Conservation (phyloP, 371 early-diverging fungal genomes). For the Rhizopus sp. region DNA sequence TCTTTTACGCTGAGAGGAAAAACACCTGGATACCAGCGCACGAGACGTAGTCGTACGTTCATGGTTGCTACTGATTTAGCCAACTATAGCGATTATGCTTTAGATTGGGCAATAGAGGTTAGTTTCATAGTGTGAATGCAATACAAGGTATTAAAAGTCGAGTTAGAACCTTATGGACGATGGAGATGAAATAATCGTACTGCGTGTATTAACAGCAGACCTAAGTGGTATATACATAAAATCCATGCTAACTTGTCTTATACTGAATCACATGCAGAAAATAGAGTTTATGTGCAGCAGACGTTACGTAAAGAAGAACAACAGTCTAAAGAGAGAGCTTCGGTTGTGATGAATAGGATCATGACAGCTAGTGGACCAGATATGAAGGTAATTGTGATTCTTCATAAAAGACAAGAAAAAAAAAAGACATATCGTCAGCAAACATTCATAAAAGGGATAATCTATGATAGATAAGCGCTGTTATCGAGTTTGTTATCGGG, state of each 20-base stretch:
- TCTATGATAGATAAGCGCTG: constrained; percentile 49
- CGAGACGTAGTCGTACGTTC: constrained; percentile 53
- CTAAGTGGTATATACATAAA: constrained; percentile 32
- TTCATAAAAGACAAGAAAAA: not conserved
- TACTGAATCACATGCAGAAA: constrained; percentile 7
- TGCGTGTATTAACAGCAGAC: constrained; percentile 51
- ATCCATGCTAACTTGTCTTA: not conserved
- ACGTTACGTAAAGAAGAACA: constrained; percentile 50
- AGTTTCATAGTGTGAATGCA: not conserved
- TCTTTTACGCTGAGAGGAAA: constrained; percentile 61
- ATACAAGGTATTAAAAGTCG: not conserved
- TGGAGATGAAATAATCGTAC: constrained; percentile 60
- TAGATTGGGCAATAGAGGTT: constrained; percentile 59
- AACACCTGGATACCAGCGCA: constrained; percentile 52
- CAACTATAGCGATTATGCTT: constrained; percentile 62
- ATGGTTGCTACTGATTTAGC: constrained; percentile 63
- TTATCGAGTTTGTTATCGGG: constrained; percentile 63
- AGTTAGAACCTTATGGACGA: constrained; percentile 57
- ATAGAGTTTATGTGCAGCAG: constrained; percentile 37
- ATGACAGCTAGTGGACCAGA: constrained; percentile 36
- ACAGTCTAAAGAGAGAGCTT: constrained; percentile 51
- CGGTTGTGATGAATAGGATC: constrained; percentile 50
- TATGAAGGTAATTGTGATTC: constrained; percentile 26
- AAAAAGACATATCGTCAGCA: not conserved
- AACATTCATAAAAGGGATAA: not conserved